These are phyloP conservation scores for Lolium perenne DNA, from an alignment of 176 grass and related monocot species.

Conservation along the genomic window DNA sequence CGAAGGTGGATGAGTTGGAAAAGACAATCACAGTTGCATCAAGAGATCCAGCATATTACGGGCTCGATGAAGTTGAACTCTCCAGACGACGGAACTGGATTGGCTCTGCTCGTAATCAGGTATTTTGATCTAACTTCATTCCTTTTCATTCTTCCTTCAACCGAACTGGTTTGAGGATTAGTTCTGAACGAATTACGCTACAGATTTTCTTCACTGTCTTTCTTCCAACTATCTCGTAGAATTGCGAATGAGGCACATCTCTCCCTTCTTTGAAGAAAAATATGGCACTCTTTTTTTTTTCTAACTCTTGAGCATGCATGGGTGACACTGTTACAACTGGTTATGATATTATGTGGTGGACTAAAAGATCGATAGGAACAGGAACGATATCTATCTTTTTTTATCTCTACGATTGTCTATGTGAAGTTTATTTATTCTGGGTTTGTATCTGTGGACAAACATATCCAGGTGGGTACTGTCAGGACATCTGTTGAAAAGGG, in stretches of 20 bases:
- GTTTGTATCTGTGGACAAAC: background rate
- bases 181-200: background rate
- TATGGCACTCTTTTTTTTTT: background rate
- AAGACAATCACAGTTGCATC: conserved; percentile 88
- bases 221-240: background rate
- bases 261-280: background rate
- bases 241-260: background rate
- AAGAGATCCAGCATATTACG: conserved; percentile 91
- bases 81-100: conserved; percentile 86
- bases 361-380: background rate
- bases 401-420: background rate
- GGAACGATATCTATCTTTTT: conserved; percentile 16
- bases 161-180: background rate
- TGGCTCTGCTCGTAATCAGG: conserved; percentile 74
- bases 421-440: background rate
- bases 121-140: conserved; percentile 23
- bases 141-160: background rate
- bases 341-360: background rate
- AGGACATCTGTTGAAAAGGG: conserved; percentile 76
- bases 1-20: conserved; percentile 88
- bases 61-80: conserved; percentile 89
- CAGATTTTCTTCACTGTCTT: background rate
- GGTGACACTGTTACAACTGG: background rate
- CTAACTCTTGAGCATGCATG: conserved; percentile 9
- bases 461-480: conserved; percentile 63